Evolutionary conservation across 768 basidiomycete genomes (phyloP), one percentile per base, ranked within the genome.

Genomic region (Lactarius deliciosus): DNA sequence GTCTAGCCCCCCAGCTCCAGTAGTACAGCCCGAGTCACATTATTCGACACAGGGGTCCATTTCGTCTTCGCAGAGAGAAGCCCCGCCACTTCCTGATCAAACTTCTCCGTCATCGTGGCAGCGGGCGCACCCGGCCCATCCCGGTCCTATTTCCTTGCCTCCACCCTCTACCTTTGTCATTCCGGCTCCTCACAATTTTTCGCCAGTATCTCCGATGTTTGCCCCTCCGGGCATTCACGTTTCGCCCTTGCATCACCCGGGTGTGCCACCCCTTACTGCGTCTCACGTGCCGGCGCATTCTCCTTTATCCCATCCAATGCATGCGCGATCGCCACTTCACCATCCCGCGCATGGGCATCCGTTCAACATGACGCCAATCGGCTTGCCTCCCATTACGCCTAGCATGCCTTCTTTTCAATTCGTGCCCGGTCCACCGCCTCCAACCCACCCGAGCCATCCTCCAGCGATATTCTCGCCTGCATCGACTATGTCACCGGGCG

Each of bases 351-450:
- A 68, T 66, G 71, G 65, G 43, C 72, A 78, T 69, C 73, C 69
- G 70, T 73, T 67, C 64, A 73, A 64, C 71, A 76, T 73, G 53
- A 80, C 90, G 11, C 89, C 89, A n/a, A 85, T 88, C 69, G 90
- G 91, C 0, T 78, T 94, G n/a, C 91, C 92, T 16, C 90, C 92
- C 1, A 94, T 97, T 73, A 97, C 96, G n/a, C 95, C 96, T 0
- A 91, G 90, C 67, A 98, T 98, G 96, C 96, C 96, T 1, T 87
- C 93, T 6, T 98, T 97, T 78, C 88, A 87, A 15, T 96, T 97
- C 76, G 81, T 89, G 43, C 82, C 85, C 20, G 85, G 85, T 50
- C 82, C 73, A 72, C 82, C 59, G 59, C 81, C 50, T 56, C 69
- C 57, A 40, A 45, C 63, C 9, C 79, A 79, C 10, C 65, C 79